Base-by-base conservation (phyloP, 257 asterid genomes). In the Fraxinus cuspidata region DNA sequence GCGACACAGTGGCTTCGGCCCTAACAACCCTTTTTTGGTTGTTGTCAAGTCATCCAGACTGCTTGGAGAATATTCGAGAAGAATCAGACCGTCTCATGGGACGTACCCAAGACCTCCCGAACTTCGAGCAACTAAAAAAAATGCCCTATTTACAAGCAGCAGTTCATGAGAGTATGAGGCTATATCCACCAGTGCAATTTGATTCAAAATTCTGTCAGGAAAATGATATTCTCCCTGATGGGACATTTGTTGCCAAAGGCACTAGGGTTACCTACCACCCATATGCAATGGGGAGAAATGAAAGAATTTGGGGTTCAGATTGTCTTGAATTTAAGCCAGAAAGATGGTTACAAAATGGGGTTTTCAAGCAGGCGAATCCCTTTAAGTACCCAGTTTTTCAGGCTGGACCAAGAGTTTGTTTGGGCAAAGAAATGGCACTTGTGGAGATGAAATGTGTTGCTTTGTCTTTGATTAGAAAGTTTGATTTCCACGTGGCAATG, bases 1-100 rank as follows among this genome's bases (percentile, higher is more conserved):
- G 96, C 12, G 97, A 93, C 82, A 89, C 97, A 0, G 89, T 91
- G 25, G 86, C 97, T 7, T 88, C 96, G 0, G 92, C 92, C n/a
- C 37, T 92, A 47, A 91, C 97, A 3, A 85, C 89, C 60, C 88
- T 92, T 82, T 92, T 91, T 34, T 87, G 88, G 91, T 19, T 87
- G 32, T 7, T 89, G 35, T 73, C 70, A 1, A 72, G 47, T 31
- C 74, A 82, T 81, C 85, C 86, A 10, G 25, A 35, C 0, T 81
- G 38, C 1, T 19, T 67, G 3, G 64, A 42, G 1, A 21, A 19
- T 7, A 86, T 86, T 58, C 85, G 78, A 6, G 75, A 69, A 5
- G 90, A 86, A 56, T 80, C 84, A 10, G 79, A 80, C 35, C 74
- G 75, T 37, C 77, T 83, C 0, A 81, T 84, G 80, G 87, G 87